phyloP scores from a whole-genome alignment of 352 stramenopile species.

The Pythium insidiosum region DNA sequence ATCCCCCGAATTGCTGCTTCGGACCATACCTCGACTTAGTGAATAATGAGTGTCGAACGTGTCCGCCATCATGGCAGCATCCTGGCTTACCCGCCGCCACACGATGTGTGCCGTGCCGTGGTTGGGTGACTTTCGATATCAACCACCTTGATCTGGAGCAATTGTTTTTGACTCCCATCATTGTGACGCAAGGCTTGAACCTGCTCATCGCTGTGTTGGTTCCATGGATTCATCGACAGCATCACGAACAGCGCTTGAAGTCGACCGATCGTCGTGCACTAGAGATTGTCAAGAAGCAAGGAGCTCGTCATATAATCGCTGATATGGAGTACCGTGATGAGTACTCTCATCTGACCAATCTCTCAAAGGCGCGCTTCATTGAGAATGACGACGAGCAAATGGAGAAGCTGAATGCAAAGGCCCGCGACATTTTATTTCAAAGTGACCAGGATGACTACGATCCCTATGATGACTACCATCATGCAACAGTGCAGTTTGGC shows the following conservation, averaged over 20 bases:
- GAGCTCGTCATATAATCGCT: slow-evolving; percentile 45
- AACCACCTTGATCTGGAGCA: slow-evolving; percentile 73
- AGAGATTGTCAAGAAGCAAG: slow-evolving; percentile 58
- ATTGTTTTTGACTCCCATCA: slow-evolving; percentile 77
- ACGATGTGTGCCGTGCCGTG: slow-evolving; percentile 53
- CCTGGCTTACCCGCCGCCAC: slow-evolving; percentile 19
- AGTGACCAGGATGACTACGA: slow-evolving; percentile 74
- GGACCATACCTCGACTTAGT: slow-evolving; percentile 56
- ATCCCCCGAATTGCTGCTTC: slow-evolving; percentile 78
- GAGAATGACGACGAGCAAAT: slow-evolving; percentile 59
- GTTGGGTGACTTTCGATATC: slow-evolving; percentile 79
- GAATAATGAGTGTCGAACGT: slow-evolving; percentile 36
- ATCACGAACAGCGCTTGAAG: slow-evolving; percentile 55
- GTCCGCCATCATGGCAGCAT: slow-evolving; percentile 55
- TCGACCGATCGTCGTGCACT: slow-evolving; percentile 49
- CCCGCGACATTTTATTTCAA: slow-evolving; percentile 66
- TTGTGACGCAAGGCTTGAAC: slow-evolving; percentile 71
- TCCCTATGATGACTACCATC: slow-evolving; percentile 75
- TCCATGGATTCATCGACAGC: slow-evolving; percentile 64
- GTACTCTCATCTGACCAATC: slow-evolving; percentile 37
- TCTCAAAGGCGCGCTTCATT: slow-evolving; percentile 56
- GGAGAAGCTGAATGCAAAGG: slow-evolving; percentile 57
- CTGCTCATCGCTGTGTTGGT: slow-evolving; percentile 62
- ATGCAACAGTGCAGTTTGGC: slow-evolving; percentile 74
- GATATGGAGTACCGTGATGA: slow-evolving; percentile 50